Evolutionary conservation across 371 early-diverging fungal species (phyloP).

Genomic region (Mucor sp.): DNA sequence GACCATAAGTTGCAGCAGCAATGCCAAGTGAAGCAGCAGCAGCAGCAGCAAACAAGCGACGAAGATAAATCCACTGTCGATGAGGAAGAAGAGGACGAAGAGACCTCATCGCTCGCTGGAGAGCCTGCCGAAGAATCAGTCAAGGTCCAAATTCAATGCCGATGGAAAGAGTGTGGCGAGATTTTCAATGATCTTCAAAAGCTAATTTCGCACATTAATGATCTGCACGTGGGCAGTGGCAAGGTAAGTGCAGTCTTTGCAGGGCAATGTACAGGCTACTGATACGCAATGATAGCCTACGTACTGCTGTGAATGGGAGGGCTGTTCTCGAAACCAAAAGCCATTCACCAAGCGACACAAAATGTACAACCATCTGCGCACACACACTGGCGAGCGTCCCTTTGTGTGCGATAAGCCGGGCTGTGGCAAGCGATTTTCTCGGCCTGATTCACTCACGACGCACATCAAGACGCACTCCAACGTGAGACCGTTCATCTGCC

Average conservation of each 20-base stretch:
- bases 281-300: slow-evolving; percentile 41
- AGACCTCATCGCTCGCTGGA: background rate
- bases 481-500: slow-evolving; percentile 71
- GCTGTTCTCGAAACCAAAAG: slow-evolving; percentile 72
- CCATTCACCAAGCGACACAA: slow-evolving; percentile 91
- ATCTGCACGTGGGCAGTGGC: slow-evolving; percentile 25
- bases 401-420: slow-evolving; percentile 54
- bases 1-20: background rate
- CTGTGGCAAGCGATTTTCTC: slow-evolving; percentile 86
- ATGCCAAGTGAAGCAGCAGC: background rate
- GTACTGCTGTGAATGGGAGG: slow-evolving; percentile 84
- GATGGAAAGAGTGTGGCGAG: slow-evolving; percentile 23
- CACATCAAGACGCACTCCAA: slow-evolving; percentile 89
- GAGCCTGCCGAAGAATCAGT: slow-evolving; percentile 2
- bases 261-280: background rate
- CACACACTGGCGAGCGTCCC: slow-evolving; percentile 85
- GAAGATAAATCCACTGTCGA: slow-evolving; percentile 15
- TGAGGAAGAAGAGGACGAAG: slow-evolving; percentile 34
- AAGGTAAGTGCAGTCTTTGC: slow-evolving; percentile 7
- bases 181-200: slow-evolving; percentile 18
- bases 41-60: slow-evolving; percentile 1
- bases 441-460: slow-evolving; percentile 88
- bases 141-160: slow-evolving; percentile 7
- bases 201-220: slow-evolving; percentile 20
- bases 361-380: slow-evolving; percentile 87